Percentiles rank a stretch among this genome's conserved stretches.
These are phyloP conservation scores for Puccinia triticina DNA, from an alignment of 1,284 basidiomycete genomes.

Conservation along the genomic window DNA sequence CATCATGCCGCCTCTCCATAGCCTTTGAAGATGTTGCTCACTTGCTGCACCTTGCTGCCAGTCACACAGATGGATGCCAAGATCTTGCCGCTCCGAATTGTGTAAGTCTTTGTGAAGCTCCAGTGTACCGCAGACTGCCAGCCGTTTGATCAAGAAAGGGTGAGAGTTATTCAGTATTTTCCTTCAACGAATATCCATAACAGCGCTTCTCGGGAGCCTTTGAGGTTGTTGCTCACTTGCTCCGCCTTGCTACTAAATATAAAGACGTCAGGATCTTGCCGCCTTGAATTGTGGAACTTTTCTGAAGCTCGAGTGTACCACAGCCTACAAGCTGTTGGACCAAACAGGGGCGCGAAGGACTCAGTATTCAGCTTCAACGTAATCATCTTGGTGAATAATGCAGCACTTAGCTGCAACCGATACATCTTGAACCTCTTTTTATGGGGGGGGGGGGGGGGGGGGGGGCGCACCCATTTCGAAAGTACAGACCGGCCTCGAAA, in stretches of 20 bases:
- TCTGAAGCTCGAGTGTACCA: no score
- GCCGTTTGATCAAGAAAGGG: conserved; percentile 95
- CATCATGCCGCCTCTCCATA: background rate
- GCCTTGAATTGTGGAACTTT: no score
- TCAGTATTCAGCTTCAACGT: no score
- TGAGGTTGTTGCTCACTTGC: no score
- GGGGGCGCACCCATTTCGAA: conserved; percentile 73
- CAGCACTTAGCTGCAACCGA: background rate
- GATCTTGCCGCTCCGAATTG: conserved; percentile 82
- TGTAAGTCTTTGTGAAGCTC: conserved; percentile 83
- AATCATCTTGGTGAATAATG: no score
- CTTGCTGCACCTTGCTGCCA: background rate
- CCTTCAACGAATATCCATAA: background rate
- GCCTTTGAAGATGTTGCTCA: no score
- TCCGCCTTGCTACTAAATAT: no score
- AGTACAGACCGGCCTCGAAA: conserved; percentile 72
- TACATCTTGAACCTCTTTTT: background rate
- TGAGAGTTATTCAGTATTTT: background rate
- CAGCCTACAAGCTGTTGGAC: no score
- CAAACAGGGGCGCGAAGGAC: no score
- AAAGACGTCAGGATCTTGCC: no score
- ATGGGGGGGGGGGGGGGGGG: conserved; percentile 67
- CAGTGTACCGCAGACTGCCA: conserved; percentile 97
- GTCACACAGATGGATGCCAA: conserved; percentile 71
- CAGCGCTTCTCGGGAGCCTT: no score